Conservation (phyloP, 192 early-diverging fungal genomes). For the Fimicolochytrium jonesii region DNA sequence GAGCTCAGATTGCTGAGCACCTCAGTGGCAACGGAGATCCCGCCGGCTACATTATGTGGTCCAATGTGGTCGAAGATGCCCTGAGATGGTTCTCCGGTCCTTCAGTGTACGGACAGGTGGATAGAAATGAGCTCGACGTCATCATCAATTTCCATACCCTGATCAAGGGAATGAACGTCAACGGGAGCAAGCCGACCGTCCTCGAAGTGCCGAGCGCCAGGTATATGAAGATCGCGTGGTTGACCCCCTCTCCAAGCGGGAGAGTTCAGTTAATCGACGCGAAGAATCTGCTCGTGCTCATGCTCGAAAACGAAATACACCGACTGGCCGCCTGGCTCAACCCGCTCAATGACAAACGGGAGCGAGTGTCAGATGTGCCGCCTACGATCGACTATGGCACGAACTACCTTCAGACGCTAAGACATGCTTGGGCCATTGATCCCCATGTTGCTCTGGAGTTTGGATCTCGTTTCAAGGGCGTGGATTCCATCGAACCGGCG, state of each 20-base stretch:
- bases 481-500: constrained; percentile 55
- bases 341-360: constrained; percentile 54
- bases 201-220: constrained; percentile 2
- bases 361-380: constrained; percentile 25
- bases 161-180: constrained; percentile 17
- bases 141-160: constrained; percentile 27
- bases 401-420: constrained; percentile 70
- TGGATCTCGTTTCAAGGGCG: constrained; percentile 64
- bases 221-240: constrained; percentile 12
- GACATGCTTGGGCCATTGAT: constrained; percentile 78
- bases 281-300: constrained; percentile 67
- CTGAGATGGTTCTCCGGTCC: constrained; percentile 80
- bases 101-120: constrained; percentile 49
- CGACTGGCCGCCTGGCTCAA: constrained; percentile 81
- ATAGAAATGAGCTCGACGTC: constrained; percentile 24
- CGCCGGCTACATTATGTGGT: constrained; percentile 60
- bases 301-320: constrained; percentile 85
- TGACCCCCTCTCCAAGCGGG: background rate
- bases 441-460: constrained; percentile 82
- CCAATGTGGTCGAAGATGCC: constrained; percentile 63
- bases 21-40: constrained; percentile 59
- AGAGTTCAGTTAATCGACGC: constrained; percentile 32
- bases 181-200: constrained; percentile 1
- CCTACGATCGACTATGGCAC: constrained; percentile 34
- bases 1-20: constrained; percentile 68